These are phyloP conservation scores for Dalbergia oliveri DNA, from an alignment of 306 rosid species.

Conservation along the genomic window DNA sequence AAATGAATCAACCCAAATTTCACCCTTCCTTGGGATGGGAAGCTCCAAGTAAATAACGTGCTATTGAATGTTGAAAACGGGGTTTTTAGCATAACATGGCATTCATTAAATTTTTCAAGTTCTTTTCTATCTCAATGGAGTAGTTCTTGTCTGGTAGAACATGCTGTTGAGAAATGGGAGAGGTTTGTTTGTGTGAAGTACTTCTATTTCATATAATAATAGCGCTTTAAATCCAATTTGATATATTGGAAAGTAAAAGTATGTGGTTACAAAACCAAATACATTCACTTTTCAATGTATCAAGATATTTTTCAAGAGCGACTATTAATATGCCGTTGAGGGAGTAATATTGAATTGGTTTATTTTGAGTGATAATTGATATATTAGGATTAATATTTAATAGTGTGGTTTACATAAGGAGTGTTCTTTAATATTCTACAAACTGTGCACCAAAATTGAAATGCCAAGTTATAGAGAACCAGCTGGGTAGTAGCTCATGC, in stretches of 20 bases:
- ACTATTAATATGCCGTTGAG: too few relatives aligned
- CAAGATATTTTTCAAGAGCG: too few relatives aligned
- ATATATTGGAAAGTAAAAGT: too few relatives aligned
- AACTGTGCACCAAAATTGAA: conserved; percentile 43
- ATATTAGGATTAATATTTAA: background rate
- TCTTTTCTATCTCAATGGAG: background rate
- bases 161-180: background rate
- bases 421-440: conserved; percentile 1
- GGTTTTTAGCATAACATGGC: background rate
- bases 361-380: conserved; percentile 8
- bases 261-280: too few relatives aligned
- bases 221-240: too few relatives aligned
- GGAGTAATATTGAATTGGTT: conserved; percentile 3
- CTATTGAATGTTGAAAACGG: background rate
- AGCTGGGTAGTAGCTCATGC: conserved; percentile 54
- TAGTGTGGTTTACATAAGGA: background rate
- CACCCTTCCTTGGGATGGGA: background rate
- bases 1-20: conserved; percentile 41
- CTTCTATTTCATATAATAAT: too few relatives aligned
- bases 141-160: background rate
- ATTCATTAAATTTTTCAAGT: background rate
- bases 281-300: too few relatives aligned
- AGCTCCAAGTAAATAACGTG: conserved; percentile 7
- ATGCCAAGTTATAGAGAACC: conserved; percentile 35
- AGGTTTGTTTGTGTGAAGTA: too few relatives aligned